Evolutionary conservation across 345 rosid genomes (phyloP).

Genomic region (sweet orange (Citrus sinensis)): DNA sequence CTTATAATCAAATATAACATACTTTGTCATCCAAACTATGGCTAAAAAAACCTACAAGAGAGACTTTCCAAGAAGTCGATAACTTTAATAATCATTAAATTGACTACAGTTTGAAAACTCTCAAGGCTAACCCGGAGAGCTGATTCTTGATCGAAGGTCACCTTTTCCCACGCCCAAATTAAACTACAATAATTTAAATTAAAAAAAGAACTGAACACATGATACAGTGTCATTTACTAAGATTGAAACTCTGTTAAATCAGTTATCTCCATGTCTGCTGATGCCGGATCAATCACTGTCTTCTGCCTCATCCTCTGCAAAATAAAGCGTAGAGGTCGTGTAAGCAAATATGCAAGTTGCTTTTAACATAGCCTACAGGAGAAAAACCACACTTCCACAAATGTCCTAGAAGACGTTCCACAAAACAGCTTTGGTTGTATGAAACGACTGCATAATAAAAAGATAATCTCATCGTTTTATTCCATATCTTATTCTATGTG

Average conservation of each 20-base stretch:
- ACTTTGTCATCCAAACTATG: background rate
- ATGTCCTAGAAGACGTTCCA: background rate
- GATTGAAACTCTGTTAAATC: background rate
- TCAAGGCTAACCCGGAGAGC: background rate
- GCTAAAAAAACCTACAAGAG: background rate
- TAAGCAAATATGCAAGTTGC: background rate
- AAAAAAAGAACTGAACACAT: background rate
- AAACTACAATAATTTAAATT: background rate
- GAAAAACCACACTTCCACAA: background rate
- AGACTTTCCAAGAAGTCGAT: background rate
- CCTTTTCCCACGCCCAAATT: conserved; percentile 13
- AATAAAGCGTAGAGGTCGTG: background rate
- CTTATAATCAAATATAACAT: background rate
- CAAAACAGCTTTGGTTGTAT: background rate
- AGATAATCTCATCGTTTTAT: background rate
- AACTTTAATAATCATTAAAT: background rate
- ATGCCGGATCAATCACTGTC: conserved; percentile 26
- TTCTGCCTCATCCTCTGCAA: conserved; percentile 31
- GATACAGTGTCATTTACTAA: conserved; percentile 5
- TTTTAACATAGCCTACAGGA: background rate
- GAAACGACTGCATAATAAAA: background rate
- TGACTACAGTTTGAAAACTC: too few species aligned
- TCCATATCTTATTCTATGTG: background rate
- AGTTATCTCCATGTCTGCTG: conserved; percentile 10
- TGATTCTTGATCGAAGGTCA: conserved; percentile 6